phyloP scores from a whole-genome alignment of 208 protist species.

The Lotmaria passim region DNA sequence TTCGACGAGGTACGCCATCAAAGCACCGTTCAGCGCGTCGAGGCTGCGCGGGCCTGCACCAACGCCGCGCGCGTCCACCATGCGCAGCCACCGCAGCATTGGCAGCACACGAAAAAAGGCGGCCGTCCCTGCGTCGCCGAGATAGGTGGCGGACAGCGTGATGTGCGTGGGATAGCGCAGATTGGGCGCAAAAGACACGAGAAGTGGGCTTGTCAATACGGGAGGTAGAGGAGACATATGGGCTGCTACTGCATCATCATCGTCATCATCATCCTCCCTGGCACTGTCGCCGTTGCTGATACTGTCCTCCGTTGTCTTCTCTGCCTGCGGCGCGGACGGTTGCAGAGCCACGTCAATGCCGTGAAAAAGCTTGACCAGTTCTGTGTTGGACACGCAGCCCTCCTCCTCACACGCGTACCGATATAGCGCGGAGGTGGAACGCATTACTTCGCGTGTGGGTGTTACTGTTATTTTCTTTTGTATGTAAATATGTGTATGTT shows the following conservation, averaged over 20 bases:
- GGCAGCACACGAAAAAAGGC: constrained; percentile 67
- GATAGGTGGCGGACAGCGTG: constrained; percentile 59
- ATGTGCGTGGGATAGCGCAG: constrained; percentile 47
- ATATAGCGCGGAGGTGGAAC: constrained; percentile 69
- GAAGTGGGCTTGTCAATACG: constrained; percentile 1
- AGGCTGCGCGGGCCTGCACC: constrained; percentile 51
- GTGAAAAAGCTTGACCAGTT: constrained; percentile 58
- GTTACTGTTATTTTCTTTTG: too few relatives aligned
- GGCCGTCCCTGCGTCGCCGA: constrained; percentile 72
- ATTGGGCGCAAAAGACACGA: constrained; percentile 17
- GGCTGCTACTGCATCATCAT: neutral
- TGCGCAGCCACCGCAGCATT: constrained; percentile 68
- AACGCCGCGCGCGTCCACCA: constrained; percentile 46
- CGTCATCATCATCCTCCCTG: neutral
- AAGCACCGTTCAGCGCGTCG: constrained; percentile 31
- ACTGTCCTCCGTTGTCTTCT: constrained; percentile 4
- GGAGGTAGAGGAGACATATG: constrained; percentile 6
- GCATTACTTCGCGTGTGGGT: too few relatives aligned
- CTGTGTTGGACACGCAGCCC: constrained; percentile 60
- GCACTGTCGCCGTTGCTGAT: neutral
- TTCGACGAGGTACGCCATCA: constrained; percentile 21
- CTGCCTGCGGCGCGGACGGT: neutral
- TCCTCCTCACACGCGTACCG: constrained; percentile 67
- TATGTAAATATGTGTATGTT: too few relatives aligned
- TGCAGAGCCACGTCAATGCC: constrained; percentile 43